These are phyloP conservation scores for Kurtzmaniella cleridarum DNA, from an alignment of 805 yeast species.

Conservation along the genomic window DNA sequence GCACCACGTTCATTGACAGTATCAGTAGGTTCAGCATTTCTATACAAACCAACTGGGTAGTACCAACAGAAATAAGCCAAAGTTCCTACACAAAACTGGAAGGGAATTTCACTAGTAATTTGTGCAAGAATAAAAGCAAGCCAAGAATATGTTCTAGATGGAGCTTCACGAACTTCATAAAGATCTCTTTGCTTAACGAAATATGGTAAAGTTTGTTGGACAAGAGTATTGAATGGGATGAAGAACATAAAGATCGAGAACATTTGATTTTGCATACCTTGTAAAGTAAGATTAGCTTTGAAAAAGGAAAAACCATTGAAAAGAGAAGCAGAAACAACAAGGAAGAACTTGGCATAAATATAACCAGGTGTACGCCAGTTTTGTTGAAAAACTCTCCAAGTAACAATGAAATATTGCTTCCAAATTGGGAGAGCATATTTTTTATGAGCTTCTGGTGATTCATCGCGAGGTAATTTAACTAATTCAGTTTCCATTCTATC, in stretches of 20 bases:
- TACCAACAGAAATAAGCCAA: conserved; percentile 57
- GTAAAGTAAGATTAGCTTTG: conserved; percentile 37
- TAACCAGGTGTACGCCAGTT: conserved; percentile 30
- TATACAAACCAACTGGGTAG: conserved; percentile 31
- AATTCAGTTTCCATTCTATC: conserved; percentile 15
- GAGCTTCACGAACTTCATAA: conserved; percentile 70
- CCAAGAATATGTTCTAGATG: conserved; percentile 70
- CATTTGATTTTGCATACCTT: conserved; percentile 60
- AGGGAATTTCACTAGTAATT: conserved; percentile 61
- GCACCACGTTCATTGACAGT: conserved; percentile 49
- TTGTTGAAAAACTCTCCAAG: conserved; percentile 32
- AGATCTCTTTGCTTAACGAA: conserved; percentile 54
- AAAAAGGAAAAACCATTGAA: conserved; percentile 66
- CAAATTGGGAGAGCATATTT: conserved; percentile 13
- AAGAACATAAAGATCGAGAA: conserved; percentile 67
- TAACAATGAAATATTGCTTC: conserved; percentile 17
- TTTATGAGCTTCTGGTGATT: conserved; percentile 9
- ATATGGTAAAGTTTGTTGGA: conserved; percentile 58
- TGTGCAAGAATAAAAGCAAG: conserved; percentile 55
- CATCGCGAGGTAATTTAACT: conserved; percentile 14
- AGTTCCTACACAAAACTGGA: conserved; percentile 58
- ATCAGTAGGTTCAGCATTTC: conserved; percentile 14
- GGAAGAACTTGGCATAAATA: conserved; percentile 46
- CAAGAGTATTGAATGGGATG: conserved; percentile 48
- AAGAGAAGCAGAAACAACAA: conserved; percentile 40